Evolutionary conservation across 1,139 yeast genomes (phyloP).

Genomic region (Candida mesenterica): DNA sequence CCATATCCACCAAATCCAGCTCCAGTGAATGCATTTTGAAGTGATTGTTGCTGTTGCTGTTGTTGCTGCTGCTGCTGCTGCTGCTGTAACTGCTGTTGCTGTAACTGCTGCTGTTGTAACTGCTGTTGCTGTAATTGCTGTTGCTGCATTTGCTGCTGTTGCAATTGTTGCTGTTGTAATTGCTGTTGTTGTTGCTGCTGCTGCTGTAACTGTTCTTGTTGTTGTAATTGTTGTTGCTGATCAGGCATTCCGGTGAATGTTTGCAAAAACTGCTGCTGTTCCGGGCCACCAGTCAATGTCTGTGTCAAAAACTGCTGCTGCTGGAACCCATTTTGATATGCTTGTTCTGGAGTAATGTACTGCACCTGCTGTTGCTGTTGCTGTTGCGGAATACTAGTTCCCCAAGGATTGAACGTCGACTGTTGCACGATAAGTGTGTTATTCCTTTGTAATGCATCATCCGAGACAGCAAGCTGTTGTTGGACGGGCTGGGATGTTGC

Average conservation of each 20-base stretch:
- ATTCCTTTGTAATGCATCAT: constrained; percentile 20
- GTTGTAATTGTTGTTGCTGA: constrained; percentile 7
- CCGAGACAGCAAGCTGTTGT: constrained; percentile 5
- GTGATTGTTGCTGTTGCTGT: constrained; percentile 11
- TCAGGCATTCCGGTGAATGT: constrained; percentile 14
- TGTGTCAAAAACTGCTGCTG: constrained; percentile 1
- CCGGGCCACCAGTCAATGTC: background rate
- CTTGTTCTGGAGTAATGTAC: background rate
- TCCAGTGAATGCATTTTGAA: constrained; percentile 45
- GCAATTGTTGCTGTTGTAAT: constrained; percentile 2
- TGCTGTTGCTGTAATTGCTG: constrained; percentile 3
- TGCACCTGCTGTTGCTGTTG: constrained; percentile 9
- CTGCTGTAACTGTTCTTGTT: constrained; percentile 18
- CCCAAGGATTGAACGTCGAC: constrained; percentile 49
- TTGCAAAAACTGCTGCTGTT: too few relatives aligned
- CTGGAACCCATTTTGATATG: background rate
- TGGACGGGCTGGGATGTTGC: background rate
- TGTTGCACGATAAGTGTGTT: constrained; percentile 40
- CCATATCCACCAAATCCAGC: constrained; percentile 59
- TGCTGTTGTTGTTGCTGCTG: constrained; percentile 14
- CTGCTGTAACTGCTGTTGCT: constrained; percentile 10
- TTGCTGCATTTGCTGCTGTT: constrained; percentile 1
- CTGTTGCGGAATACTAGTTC: constrained; percentile 15
- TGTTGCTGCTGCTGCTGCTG: background rate
- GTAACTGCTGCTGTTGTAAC: constrained; percentile 2